Evolutionary conservation across 345 rosid species (phyloP), one percentile per base, ranked within the genome.

Genomic region (Populus ilicifolia): DNA sequence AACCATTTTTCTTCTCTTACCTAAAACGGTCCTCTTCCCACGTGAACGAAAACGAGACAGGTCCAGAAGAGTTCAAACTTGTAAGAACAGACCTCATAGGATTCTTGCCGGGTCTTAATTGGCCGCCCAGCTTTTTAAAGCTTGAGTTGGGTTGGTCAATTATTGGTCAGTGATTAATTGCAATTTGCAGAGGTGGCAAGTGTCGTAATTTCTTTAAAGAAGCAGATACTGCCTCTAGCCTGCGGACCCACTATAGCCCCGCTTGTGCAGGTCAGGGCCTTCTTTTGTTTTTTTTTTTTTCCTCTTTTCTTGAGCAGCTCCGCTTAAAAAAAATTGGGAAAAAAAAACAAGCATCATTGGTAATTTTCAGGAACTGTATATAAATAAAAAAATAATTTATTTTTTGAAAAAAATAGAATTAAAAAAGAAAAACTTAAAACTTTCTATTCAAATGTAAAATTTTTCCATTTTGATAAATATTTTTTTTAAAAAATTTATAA

Each of bases 61-160:
- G 78, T 75, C 78, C 78, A 35, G 17, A 21, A 0, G 7, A 18
- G 14, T 10, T 23, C 25, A 13, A 35, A 50, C 36, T 33, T 33
- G 5, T 33, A 33, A 33, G n/a, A 67, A 14, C 41, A 69, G 20
- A 41, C 18, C 12, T 8, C 69, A 69, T 5, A 27, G 38, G 61
- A 41, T 6, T 59, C 59, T 21, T 39, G 29, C 29, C 1, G 29
- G 43, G 82, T 68, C 80, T 44, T 69, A 25, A 56, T 29, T 76
- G 83, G 79, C 81, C 77, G 79, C 54, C 81, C 73, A 21, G 1
- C 65, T 23, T 29, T 50, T 62, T 27, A 35, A 30, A 61, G 27
- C 33, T 38, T 7, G 8, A 44, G 38, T 20, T 27, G 50, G 65
- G 25, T 35, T 56, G 59, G 74, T 59, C 39, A 17, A 59, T 29